phyloP scores from a whole-genome alignment of 2,329 filamentous ascomycete species.

The Venturia asperata region DNA sequence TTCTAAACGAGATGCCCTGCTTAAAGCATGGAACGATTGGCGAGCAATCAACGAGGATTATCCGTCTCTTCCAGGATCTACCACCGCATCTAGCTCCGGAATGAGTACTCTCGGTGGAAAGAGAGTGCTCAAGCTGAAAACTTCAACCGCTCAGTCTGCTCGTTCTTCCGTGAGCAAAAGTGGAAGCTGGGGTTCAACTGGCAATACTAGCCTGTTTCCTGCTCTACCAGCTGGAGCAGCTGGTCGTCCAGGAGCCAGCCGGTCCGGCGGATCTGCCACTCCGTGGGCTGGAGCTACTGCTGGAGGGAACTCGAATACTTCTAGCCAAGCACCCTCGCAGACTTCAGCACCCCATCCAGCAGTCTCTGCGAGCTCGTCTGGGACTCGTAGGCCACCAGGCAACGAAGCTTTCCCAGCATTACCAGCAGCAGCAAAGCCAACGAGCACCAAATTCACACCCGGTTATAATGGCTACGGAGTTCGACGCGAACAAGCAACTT shows the following conservation, averaged over 20 bases:
- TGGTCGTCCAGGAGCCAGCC: background rate
- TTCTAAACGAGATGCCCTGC: conserved; percentile 62
- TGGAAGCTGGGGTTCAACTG: conserved; percentile 51
- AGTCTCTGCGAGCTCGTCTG: conserved; percentile 24
- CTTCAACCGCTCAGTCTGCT: conserved; percentile 60
- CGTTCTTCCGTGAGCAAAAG: conserved; percentile 51
- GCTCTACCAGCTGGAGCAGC: conserved; percentile 20
- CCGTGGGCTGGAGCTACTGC: conserved; percentile 24
- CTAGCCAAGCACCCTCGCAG: conserved; percentile 26
- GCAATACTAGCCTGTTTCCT: conserved; percentile 26
- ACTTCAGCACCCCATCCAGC: conserved; percentile 22
- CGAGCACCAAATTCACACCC: conserved; percentile 46
- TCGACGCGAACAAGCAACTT: conserved; percentile 28
- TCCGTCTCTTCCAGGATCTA: conserved; percentile 71
- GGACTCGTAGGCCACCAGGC: conserved; percentile 22
- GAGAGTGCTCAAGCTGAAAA: conserved; percentile 58
- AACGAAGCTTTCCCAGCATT: conserved; percentile 73
- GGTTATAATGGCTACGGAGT: conserved; percentile 40
- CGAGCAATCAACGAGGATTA: conserved; percentile 95
- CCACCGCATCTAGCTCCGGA: conserved; percentile 53
- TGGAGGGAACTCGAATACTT: conserved; percentile 31
- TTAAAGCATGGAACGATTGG: conserved; percentile 91
- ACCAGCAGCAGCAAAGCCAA: conserved; percentile 66
- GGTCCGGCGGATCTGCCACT: conserved; percentile 1
- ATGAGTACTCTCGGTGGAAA: conserved; percentile 43